Evolutionary conservation across 2,329 filamentous ascomycete genomes (phyloP).

Genomic region (Chaetomiaceae sp.): DNA sequence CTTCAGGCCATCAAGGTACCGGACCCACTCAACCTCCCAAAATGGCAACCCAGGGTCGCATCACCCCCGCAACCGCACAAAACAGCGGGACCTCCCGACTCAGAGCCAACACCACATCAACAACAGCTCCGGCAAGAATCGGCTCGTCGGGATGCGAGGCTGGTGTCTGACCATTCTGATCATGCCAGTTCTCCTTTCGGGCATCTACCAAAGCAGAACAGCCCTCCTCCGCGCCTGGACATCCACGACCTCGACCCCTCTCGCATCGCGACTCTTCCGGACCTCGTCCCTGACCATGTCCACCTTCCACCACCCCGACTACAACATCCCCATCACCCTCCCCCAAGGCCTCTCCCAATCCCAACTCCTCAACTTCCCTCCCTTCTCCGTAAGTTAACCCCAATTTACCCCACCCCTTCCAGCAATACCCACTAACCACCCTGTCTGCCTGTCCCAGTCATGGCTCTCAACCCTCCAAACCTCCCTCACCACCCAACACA

Average conservation of each 20-base stretch:
- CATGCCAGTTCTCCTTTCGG: slow-evolving; percentile 14
- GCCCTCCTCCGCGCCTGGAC: slow-evolving; percentile 21
- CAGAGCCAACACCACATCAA: background rate
- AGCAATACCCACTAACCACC: background rate
- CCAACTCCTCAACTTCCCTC: slow-evolving; percentile 44
- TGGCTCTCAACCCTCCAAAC: slow-evolving; percentile 46
- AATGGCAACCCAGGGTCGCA: too few species aligned
- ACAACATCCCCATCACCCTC: slow-evolving; percentile 40
- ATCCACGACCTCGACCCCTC: background rate
- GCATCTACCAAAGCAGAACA: slow-evolving; percentile 13
- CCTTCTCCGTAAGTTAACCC: slow-evolving; percentile 43
- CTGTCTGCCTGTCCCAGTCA: slow-evolving; percentile 30
- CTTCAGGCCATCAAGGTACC: too few species aligned
- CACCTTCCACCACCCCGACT: slow-evolving; percentile 37
- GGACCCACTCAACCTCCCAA: too few species aligned
- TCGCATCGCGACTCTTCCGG: slow-evolving; percentile 7
- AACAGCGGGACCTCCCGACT: too few species aligned
- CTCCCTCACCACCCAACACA: slow-evolving; percentile 44
- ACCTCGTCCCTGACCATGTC: slow-evolving; percentile 32
- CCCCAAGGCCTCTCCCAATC: slow-evolving; percentile 42
- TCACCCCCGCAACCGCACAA: too few species aligned
- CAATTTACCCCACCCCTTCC: background rate
- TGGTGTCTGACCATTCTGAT: background rate
- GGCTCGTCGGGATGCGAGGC: slow-evolving; percentile 1
- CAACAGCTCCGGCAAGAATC: background rate